Evolutionary conservation across 2,329 filamentous ascomycete genomes (phyloP), one percentile per base, ranked within the genome.

Genomic region (Pseudogymnoascus sp.): DNA sequence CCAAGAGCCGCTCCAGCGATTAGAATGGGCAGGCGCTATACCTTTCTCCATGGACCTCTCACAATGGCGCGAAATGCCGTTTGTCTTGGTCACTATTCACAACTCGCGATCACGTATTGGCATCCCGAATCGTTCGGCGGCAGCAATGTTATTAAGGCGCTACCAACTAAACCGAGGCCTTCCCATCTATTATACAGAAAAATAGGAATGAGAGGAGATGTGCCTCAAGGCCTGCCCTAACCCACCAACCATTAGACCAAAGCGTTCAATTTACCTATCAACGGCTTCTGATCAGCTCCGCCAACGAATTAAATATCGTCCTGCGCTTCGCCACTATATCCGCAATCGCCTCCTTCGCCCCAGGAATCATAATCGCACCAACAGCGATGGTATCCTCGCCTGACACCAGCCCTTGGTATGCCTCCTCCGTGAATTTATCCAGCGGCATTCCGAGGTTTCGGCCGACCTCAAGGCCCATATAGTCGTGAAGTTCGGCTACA

Each of bases 391-490:
- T 63, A n/a, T 64, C 65, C 44, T 66, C 61, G 11, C 66, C 69
- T 7, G 44, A 44, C 37, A 31, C 38, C 59, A 70, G 47, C 1
- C 67, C 69, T 37, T 28, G 60, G 65, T 66, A 71, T 6, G 65
- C 74, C 31, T 74, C 69, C 1, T 79, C 73, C 0, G 73, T 75
- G 65, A 79, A 84, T 2, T 74, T 69, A 3, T 68, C 69, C 16
- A 81, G 62, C 2, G 80, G 79, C 77, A 84, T 82, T 2, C 79
- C 81, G 11, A 83, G 63, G 5, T 71, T 67, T 2, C 73, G 72
- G 3, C 79, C 79, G 5, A 69, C 67, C 14, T 77, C 73, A 23
- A 76, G 63, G n/a, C 77, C 77, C 65, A 78, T 71, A 65, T 78
- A 74, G 62, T 80, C 75, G 63, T 80, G 77, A 0, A 80, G 64